Evolutionary conservation across 2,329 filamentous ascomycete genomes (phyloP), one percentile per base, ranked within the genome.

Genomic region (Juglanconis juglandina): DNA sequence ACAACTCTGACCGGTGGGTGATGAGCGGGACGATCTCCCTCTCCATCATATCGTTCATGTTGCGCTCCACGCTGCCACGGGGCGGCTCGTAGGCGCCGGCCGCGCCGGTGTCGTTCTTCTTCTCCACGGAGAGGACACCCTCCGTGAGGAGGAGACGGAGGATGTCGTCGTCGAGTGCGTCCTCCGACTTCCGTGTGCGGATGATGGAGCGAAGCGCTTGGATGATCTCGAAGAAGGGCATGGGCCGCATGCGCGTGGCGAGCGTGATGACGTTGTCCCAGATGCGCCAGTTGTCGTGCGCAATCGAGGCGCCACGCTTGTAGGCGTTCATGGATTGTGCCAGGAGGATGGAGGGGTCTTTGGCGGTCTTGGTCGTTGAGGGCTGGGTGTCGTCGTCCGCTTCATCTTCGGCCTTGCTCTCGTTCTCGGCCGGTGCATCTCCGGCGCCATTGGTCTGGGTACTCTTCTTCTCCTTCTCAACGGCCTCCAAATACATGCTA

Each of bases 191-290:
- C 46, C 91, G 87, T 44, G 98, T 85, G 32, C 89, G 86, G 57
- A 96, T 85, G 55, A 98, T 81, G 63, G 88, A 86, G 46, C 83
- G 84, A 61, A 95, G 82, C 0, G 91, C 91, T 4, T 88, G 80
- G 37, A 96, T 77, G 54, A 96, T 85, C 63, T 97, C 92, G 0
- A 79, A 73, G 69, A 92, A 87, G 0, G 89, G 86, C 0, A 91
- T 88, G 0, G 94, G 93, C 1, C 81, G 82, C 34, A 95, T 83
- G 1, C 91, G 90, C 0, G 90, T 86, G 0, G 91, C 89, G 30
- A 98, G 87, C 0, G 92, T 95, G 60, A 99, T 84, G 14, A 98
- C 89, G 68, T 99, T 99, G 71, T 96, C 91, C 94, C 94, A 98
- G 72, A 99, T 97, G 67, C 91, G 87, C 83, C 89, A 91, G 76